Evolutionary conservation across 306 rosid species (phyloP).

Genomic region (Clitoria ternatea): DNA sequence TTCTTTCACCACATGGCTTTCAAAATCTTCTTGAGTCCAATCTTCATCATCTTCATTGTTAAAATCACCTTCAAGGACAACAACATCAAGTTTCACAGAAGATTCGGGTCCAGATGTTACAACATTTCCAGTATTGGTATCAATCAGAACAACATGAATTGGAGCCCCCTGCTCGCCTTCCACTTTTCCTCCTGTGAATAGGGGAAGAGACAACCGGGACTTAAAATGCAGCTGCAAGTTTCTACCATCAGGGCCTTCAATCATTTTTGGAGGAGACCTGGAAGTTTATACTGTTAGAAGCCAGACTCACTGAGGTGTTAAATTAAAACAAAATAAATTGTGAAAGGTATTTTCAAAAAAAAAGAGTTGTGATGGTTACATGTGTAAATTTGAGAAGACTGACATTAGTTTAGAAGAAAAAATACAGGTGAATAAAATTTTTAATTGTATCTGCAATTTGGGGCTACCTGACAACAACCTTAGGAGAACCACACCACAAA

Average conservation of each 20-base stretch:
- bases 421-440: not conserved
- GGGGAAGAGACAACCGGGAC: constrained; percentile 91
- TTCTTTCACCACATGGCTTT: constrained; percentile 92
- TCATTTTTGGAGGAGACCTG: constrained; percentile 96
- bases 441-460: not conserved
- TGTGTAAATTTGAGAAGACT: not conserved
- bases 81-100: constrained; percentile 72
- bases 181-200: constrained; percentile 98
- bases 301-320: not conserved
- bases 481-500: no score
- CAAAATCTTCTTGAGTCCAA: constrained; percentile 92
- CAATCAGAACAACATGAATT: constrained; percentile 80
- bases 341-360: no score
- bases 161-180: constrained; percentile 99
- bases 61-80: constrained; percentile 98
- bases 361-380: not conserved
- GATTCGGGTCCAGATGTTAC: constrained; percentile 80
- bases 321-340: constrained; percentile 4
- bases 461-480: not conserved
- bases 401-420: not conserved
- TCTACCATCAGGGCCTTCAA: constrained; percentile 91
- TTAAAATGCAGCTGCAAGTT: constrained; percentile 78
- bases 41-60: constrained; percentile 91
- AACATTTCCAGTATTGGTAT: constrained; percentile 49
- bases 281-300: constrained; percentile 31